phyloP scores from a whole-genome alignment of 495 filamentous ascomycete species.

The Aspergillus hancockii region DNA sequence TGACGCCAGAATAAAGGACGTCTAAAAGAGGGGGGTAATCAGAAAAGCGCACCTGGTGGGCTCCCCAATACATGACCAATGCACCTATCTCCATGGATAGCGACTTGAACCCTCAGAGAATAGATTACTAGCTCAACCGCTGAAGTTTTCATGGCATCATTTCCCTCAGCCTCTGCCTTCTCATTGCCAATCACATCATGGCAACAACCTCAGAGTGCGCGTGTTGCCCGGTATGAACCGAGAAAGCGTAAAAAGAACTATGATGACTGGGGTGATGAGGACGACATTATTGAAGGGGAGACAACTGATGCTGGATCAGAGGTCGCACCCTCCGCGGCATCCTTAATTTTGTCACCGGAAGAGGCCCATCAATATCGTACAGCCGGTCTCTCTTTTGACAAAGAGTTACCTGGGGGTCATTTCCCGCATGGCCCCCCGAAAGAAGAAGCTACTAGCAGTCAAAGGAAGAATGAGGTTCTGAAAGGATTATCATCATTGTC shows the following conservation, averaged over 20 bases:
- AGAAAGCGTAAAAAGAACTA: conserved; percentile 39
- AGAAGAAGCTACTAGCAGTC: conserved; percentile 10
- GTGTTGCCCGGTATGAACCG: conserved; percentile 39
- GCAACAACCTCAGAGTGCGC: conserved; percentile 38
- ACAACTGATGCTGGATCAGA: conserved; percentile 43
- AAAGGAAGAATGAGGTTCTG: conserved; percentile 21
- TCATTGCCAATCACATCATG: conserved; percentile 44
- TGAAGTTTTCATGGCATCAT: conserved; percentile 35
- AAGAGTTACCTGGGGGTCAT: conserved; percentile 42
- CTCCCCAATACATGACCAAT: neutral
- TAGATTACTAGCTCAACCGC: conserved; percentile 7
- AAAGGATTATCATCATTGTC: conserved; percentile 32
- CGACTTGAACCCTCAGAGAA: conserved; percentile 3
- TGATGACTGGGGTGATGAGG: conserved; percentile 30
- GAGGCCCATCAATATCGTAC: conserved; percentile 50
- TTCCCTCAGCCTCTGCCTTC: conserved; percentile 36
- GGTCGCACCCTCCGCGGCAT: conserved; percentile 19
- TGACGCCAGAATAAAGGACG: neutral
- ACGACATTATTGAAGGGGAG: conserved; percentile 24
- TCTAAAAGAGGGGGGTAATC: neutral
- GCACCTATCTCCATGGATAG: conserved; percentile 16
- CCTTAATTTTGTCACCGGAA: conserved; percentile 44
- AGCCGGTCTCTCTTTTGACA: conserved; percentile 46
- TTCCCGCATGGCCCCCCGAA: conserved; percentile 44
- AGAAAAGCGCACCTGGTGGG: neutral